Evolutionary conservation across 257 asterid genomes (phyloP).

Genomic region (Datura wrightii): DNA sequence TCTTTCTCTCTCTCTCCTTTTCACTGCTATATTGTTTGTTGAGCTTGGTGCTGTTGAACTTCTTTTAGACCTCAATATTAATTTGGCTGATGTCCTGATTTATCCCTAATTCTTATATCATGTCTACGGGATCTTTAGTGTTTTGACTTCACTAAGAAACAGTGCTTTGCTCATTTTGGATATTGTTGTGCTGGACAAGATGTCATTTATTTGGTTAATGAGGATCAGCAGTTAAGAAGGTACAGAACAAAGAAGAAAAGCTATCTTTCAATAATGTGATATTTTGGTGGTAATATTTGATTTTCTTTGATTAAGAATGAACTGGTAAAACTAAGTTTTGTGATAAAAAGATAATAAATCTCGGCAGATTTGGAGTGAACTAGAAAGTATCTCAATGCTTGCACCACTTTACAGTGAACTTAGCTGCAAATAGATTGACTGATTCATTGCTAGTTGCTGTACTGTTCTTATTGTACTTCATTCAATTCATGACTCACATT

Average conservation of each 20-base stretch:
- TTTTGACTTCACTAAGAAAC: constrained; percentile 11
- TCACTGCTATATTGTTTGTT: background rate
- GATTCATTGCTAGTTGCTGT: background rate
- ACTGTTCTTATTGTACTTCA: constrained; percentile 14
- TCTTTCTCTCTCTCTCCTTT: background rate
- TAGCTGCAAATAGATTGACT: constrained; percentile 12
- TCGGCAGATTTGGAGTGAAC: background rate
- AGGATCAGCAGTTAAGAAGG: background rate
- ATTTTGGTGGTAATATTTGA: background rate
- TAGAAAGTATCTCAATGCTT: background rate
- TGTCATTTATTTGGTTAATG: background rate
- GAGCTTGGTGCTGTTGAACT: background rate
- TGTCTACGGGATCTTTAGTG: constrained; percentile 2
- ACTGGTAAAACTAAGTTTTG: background rate
- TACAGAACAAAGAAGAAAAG: background rate
- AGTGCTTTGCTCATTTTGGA: constrained; percentile 12
- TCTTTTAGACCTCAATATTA: constrained; percentile 13
- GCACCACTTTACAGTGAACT: constrained; percentile 2
- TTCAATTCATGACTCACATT: constrained; percentile 11
- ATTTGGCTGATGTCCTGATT: background rate
- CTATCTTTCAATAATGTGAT: background rate
- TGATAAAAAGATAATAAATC: background rate
- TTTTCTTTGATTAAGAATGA: constrained; percentile 4
- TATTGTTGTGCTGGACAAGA: constrained; percentile 21
- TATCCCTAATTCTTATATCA: background rate